phyloP scores from a whole-genome alignment of 169 alveolate species.

The Plasmodium malariae region DNA sequence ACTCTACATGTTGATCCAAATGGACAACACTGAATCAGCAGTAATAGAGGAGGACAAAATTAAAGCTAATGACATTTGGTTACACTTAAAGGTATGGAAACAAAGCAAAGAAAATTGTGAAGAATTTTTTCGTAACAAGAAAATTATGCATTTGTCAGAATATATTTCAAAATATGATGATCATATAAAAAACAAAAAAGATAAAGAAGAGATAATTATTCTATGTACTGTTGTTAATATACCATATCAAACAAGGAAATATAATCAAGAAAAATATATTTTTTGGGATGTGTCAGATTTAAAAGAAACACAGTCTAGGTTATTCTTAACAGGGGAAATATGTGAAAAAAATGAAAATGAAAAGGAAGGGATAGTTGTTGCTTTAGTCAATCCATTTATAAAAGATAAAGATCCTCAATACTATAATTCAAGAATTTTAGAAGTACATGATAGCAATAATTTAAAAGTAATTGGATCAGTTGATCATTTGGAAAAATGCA shows the following conservation, averaged over 20 bases:
- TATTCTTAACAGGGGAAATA: conserved; percentile 59
- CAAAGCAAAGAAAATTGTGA: conserved; percentile 36
- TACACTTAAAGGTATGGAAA: conserved; percentile 33
- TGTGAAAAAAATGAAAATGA: conserved; percentile 50
- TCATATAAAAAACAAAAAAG: conserved; percentile 57
- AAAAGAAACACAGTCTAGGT: conserved; percentile 49
- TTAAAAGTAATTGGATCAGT: conserved; percentile 31
- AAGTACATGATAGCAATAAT: conserved; percentile 11
- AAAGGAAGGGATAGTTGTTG: conserved; percentile 61
- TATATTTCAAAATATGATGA: conserved; percentile 55
- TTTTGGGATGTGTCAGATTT: conserved; percentile 76
- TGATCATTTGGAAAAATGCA: conserved; percentile 59
- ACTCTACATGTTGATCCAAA: background rate
- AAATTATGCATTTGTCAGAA: conserved; percentile 33
- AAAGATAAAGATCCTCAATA: conserved; percentile 64
- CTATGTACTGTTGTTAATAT: conserved; percentile 65
- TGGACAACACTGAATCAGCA: background rate
- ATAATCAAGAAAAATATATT: conserved; percentile 59
- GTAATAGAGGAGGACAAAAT: conserved; percentile 9
- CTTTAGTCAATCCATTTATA: conserved; percentile 48
- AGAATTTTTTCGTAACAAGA: conserved; percentile 17
- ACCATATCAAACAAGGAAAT: conserved; percentile 62
- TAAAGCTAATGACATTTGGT: conserved; percentile 28
- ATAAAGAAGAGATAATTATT: conserved; percentile 16
- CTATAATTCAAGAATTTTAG: conserved; percentile 41